These are phyloP conservation scores for Pseudogymnoascus destructans DNA, from an alignment of 2,329 filamentous ascomycete genomes.

Conservation along the genomic window DNA sequence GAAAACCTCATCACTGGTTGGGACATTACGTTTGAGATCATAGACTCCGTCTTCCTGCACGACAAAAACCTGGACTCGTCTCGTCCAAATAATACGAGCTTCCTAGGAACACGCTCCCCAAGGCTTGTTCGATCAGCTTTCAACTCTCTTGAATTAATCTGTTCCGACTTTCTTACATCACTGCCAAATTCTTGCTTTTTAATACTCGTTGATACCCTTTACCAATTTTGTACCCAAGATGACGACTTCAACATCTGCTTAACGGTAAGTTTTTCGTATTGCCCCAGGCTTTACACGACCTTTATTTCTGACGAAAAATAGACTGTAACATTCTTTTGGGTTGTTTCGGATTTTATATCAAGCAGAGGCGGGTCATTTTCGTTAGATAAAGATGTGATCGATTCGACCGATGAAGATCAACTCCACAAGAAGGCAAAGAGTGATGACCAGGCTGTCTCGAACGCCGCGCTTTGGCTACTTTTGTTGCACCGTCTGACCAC, in stretches of 20 bases:
- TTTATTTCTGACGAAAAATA: constrained; percentile 24
- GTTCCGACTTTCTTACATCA: constrained; percentile 79
- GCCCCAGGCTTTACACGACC: neutral
- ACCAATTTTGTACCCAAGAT: constrained; percentile 76
- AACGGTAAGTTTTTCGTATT: constrained; percentile 44
- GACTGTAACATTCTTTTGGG: constrained; percentile 94
- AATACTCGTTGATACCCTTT: constrained; percentile 73
- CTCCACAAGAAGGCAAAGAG: constrained; percentile 46
- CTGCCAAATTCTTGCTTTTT: constrained; percentile 57
- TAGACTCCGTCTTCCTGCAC: constrained; percentile 62
- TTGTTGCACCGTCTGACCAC: constrained; percentile 57
- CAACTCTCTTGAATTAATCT: constrained; percentile 78
- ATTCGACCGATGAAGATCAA: constrained; percentile 41
- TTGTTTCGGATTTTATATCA: constrained; percentile 76
- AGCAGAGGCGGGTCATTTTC: constrained; percentile 43
- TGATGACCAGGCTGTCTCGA: constrained; percentile 45
- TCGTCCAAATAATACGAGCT: constrained; percentile 19
- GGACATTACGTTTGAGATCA: constrained; percentile 73
- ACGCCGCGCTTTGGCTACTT: constrained; percentile 66
- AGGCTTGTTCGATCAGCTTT: constrained; percentile 79
- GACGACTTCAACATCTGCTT: constrained; percentile 92
- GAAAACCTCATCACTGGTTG: constrained; percentile 74
- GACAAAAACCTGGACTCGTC: constrained; percentile 14
- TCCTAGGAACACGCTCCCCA: constrained; percentile 41
- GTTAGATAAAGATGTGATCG: constrained; percentile 43